Conservation (phyloP, 768 basidiomycete species). For the Boletellus emodensis region DNA sequence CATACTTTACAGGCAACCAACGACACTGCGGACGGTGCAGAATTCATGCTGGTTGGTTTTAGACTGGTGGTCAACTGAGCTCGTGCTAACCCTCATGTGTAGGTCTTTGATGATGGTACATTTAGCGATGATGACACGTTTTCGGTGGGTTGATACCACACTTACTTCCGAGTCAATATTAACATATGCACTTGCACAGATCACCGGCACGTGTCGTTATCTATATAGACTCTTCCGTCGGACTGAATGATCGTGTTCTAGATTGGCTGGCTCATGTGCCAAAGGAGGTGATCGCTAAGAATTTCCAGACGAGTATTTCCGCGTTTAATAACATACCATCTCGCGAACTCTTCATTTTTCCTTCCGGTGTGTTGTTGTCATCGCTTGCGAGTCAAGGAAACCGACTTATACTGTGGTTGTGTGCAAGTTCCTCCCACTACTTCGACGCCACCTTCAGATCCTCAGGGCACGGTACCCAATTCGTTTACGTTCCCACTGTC, state of each 20-base stretch:
- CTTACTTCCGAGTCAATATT: not conserved
- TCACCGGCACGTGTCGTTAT: constrained; percentile 24
- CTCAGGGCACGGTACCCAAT: constrained; percentile 38
- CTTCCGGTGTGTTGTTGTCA: constrained; percentile 22
- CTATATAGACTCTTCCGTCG: not conserved
- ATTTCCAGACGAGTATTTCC: constrained; percentile 45
- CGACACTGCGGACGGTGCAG: constrained; percentile 38
- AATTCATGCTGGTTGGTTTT: constrained; percentile 42
- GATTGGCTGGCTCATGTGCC: constrained; percentile 64
- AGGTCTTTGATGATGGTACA: constrained; percentile 32
- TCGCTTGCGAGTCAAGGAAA: not conserved
- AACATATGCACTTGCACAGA: not conserved
- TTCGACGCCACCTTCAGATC: constrained; percentile 29
- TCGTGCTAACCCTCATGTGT: not conserved
- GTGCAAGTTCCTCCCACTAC: constrained; percentile 34
- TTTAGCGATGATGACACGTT: constrained; percentile 56
- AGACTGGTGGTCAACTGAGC: not conserved
- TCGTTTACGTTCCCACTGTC: constrained; percentile 52
- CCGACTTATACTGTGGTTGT: not conserved
- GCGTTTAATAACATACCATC: constrained; percentile 52
- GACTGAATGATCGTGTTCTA: not conserved
- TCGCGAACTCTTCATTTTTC: constrained; percentile 51
- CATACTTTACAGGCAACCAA: constrained; percentile 51
- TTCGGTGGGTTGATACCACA: constrained; percentile 18
- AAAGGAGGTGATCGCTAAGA: constrained; percentile 53